Evolutionary conservation across 2,329 filamentous ascomycete genomes (phyloP).

Genomic region (Incumbomyces delicatus): DNA sequence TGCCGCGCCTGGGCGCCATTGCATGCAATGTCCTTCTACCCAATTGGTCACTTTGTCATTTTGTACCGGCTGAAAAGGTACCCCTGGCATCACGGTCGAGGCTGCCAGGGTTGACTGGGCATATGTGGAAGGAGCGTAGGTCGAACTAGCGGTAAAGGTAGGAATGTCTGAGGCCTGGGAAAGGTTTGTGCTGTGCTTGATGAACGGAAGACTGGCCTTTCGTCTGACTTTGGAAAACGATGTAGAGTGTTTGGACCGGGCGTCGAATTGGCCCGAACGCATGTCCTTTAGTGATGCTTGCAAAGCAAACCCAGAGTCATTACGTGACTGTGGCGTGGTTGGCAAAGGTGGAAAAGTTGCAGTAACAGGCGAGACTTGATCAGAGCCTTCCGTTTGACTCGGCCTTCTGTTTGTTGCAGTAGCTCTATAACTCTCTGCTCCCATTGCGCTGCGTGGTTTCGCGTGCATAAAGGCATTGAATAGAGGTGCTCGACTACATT

Average conservation of each 20-base stretch:
- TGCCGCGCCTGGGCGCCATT: conserved; percentile 32
- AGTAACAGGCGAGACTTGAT: conserved; percentile 61
- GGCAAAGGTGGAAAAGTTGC: conserved; percentile 67
- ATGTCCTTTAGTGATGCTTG: conserved; percentile 85
- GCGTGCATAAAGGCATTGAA: conserved; percentile 88
- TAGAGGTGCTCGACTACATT: conserved; percentile 51
- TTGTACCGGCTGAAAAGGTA: conserved; percentile 27
- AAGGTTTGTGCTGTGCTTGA: conserved; percentile 46
- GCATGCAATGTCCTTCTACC: conserved; percentile 41
- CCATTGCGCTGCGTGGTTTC: conserved; percentile 29
- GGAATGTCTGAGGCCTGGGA: conserved; percentile 37
- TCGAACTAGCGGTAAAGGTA: conserved; percentile 29
- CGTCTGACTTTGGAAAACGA: conserved; percentile 24
- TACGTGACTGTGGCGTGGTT: conserved; percentile 70
- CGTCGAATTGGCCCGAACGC: conserved; percentile 84
- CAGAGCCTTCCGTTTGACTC: conserved; percentile 48
- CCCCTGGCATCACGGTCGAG: conserved; percentile 41
- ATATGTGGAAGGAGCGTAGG: conserved; percentile 41
- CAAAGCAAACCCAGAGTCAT: conserved; percentile 82
- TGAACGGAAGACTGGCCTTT: conserved; percentile 61
- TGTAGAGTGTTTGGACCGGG: conserved; percentile 53
- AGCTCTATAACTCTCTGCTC: conserved; percentile 65
- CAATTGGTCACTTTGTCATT: conserved; percentile 35
- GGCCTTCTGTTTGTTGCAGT: conserved; percentile 45
- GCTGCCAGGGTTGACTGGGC: conserved; percentile 42